Evolutionary conservation across 371 early-diverging fungal species (phyloP).

Genomic region (Quaeritorhiza haematococci): DNA sequence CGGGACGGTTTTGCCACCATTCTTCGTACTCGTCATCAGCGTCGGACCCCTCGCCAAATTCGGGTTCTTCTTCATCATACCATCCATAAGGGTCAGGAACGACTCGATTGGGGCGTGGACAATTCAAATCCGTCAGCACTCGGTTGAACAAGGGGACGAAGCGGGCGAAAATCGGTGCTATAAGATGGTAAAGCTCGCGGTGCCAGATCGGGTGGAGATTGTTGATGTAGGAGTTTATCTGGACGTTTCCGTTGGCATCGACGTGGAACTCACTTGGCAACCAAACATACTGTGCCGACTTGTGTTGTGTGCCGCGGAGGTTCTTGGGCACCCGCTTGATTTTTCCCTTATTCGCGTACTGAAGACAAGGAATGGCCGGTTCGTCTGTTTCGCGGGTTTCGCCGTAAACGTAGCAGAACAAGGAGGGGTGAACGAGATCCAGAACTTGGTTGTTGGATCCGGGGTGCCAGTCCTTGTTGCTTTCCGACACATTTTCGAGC

Average conservation of each 20-base stretch:
- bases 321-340: background rate
- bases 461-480: conserved; percentile 46
- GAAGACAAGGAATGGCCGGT: background rate
- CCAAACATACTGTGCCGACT: conserved; percentile 41
- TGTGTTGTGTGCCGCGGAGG: background rate
- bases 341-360: background rate
- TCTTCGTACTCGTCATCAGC: conserved; percentile 18
- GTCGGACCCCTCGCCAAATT: conserved; percentile 13
- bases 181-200: conserved; percentile 29
- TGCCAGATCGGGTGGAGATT: conserved; percentile 48
- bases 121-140: conserved; percentile 10
- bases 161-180: conserved; percentile 27
- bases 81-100: conserved; percentile 5
- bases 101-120: background rate
- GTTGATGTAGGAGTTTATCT: conserved; percentile 50
- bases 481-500: conserved; percentile 30
- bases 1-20: background rate
- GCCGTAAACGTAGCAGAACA: conserved; percentile 37
- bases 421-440: conserved; percentile 62
- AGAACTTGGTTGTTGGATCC: conserved; percentile 48
- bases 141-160: conserved; percentile 44
- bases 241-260: conserved; percentile 22
- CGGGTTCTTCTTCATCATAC: background rate
- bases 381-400: conserved; percentile 1
- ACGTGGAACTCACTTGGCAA: conserved; percentile 50